A percentile compares a stretch with the other conserved stretches of the same genome.
Conservation (phyloP, 805 yeast species). For the Hanseniaspora taiwanica region DNA sequence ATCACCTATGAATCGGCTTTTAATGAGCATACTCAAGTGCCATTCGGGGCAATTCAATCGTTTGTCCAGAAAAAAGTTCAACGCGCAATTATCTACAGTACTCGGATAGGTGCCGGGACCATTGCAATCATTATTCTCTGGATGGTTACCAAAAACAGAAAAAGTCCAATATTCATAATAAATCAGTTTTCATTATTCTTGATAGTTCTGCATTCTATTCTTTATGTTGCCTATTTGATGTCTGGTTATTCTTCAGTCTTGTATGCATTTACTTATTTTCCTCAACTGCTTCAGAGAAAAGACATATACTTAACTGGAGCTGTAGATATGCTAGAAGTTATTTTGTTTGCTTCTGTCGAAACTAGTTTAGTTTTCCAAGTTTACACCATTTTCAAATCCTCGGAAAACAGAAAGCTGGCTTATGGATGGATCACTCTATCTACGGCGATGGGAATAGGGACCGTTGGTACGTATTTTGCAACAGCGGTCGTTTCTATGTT, state of each 20-base stretch:
- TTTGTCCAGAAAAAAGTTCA: conserved; percentile 23
- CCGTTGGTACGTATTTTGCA: conserved; percentile 46
- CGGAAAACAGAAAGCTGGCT: conserved; percentile 33
- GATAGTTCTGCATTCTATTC: conserved; percentile 44
- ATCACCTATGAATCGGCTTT: conserved; percentile 31
- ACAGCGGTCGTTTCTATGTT: conserved; percentile 34
- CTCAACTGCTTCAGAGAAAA: conserved; percentile 23
- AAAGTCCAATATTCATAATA: conserved; percentile 59
- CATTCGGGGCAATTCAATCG: conserved; percentile 31
- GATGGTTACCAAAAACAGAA: conserved; percentile 37
- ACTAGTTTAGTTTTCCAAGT: conserved; percentile 60
- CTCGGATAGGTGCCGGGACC: conserved; percentile 43
- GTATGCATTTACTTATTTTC: conserved; percentile 34
- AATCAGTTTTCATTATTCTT: conserved; percentile 49
- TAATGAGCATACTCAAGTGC: conserved; percentile 25
- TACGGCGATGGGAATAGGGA: conserved; percentile 35
- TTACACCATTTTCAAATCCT: conserved; percentile 51
- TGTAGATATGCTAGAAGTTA: conserved; percentile 43
- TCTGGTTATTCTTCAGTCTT: conserved; percentile 41
- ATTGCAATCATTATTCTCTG: conserved; percentile 34
- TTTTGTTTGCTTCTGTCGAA: conserved; percentile 51
- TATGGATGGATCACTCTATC: conserved; percentile 27
- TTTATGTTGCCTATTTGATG: conserved; percentile 41
- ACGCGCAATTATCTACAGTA: conserved; percentile 38
- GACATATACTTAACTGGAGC: conserved; percentile 44